Conservation (phyloP, 306 rosid species). For the Pyrus bretschneideri region DNA sequence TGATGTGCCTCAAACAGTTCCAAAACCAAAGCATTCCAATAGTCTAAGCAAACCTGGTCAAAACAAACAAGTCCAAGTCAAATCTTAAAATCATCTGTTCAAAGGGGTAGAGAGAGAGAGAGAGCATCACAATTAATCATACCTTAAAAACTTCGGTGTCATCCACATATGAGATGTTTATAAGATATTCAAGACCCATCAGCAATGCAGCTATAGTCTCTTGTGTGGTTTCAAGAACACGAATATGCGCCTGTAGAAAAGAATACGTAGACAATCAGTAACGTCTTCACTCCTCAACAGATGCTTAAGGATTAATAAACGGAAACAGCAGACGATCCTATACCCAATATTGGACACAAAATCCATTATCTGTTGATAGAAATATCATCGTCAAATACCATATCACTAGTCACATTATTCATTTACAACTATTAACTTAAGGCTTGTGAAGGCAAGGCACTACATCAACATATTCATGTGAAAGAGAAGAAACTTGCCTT, state of each 20-base stretch:
- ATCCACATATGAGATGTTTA: constrained; percentile 87
- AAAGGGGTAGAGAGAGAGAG: background rate
- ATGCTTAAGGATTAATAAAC: background rate
- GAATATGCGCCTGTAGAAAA: constrained; percentile 66
- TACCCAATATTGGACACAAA: background rate
- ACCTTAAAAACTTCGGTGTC: constrained; percentile 99
- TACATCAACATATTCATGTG: background rate
- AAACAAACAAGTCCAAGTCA: constrained; percentile 2
- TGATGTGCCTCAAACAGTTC: constrained; percentile 58
- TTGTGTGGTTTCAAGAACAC: constrained; percentile 63
- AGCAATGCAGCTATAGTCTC: constrained; percentile 71
- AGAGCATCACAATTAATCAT: background rate
- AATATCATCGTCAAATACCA: background rate
- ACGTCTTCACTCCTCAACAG: background rate
- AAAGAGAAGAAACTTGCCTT: constrained; percentile 42
- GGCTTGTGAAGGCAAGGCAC: background rate
- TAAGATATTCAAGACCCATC: constrained; percentile 90
- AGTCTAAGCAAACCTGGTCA: constrained; percentile 88
- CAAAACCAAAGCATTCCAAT: constrained; percentile 87
- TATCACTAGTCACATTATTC: background rate
- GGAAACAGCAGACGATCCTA: background rate
- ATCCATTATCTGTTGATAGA: background rate
- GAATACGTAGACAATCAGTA: background rate
- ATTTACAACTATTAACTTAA: background rate
- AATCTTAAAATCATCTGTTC: background rate